Conservation (phyloP, 2,329 filamentous ascomycete genomes). For the Ceratocystiopsis sp. region DNA sequence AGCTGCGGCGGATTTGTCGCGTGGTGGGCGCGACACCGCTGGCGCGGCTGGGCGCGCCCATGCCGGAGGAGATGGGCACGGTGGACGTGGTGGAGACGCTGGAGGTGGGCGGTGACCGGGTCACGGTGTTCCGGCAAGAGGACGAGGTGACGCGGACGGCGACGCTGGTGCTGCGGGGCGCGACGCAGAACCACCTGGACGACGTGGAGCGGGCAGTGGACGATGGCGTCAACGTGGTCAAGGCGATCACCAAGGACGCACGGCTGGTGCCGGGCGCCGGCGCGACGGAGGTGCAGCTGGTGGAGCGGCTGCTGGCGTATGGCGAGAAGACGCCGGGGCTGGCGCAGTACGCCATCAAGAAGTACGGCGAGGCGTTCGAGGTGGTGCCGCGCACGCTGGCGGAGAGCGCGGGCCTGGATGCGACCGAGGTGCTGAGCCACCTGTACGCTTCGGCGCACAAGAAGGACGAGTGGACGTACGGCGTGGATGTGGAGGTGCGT, state of each 20-base stretch:
- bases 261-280: constrained; percentile 86
- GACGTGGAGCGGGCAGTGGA: constrained; percentile 95
- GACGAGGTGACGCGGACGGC: constrained; percentile 82
- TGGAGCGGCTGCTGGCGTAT: constrained; percentile 77
- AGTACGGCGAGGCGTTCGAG: constrained; percentile 94
- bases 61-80: constrained; percentile 98
- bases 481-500: constrained; percentile 74
- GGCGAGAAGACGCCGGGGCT: constrained; percentile 88
- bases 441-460: constrained; percentile 90
- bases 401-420: constrained; percentile 87
- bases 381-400: constrained; percentile 87
- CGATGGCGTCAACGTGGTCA: constrained; percentile 95
- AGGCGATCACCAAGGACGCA: constrained; percentile 89
- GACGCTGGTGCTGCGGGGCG: constrained; percentile 83
- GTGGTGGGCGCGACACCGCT: constrained; percentile 95
- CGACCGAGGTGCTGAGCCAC: constrained; percentile 86
- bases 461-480: constrained; percentile 73
- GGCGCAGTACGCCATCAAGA: constrained; percentile 91
- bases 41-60: constrained; percentile 84
- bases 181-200: constrained; percentile 95
- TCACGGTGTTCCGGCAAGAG: constrained; percentile 97
- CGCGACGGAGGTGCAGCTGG: constrained; percentile 83
- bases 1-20: constrained; percentile 83
- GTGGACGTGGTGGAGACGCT: constrained; percentile 93
- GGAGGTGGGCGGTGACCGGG: constrained; percentile 93